Base-by-base conservation (phyloP, 2,329 filamentous ascomycete genomes). In the Verticillium alfalfae region DNA sequence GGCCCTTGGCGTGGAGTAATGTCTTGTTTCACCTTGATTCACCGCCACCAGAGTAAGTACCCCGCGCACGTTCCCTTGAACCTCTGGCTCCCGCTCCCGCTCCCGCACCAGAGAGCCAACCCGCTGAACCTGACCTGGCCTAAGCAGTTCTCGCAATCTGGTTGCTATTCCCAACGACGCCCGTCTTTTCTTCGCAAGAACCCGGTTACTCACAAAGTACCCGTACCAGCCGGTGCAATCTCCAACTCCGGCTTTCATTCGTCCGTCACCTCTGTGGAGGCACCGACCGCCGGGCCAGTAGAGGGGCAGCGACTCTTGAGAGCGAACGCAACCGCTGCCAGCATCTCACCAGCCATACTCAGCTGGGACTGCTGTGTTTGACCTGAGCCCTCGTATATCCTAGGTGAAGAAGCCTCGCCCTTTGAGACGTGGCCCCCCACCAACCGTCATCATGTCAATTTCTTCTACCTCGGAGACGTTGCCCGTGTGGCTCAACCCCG, bases 401-500 rank as follows among this genome's bases (percentile, higher is more conserved):
- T 52, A 52, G 45, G 12, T 10, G 9, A 12, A 18, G 1, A 9
- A 52, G 45, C 10, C 22, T 10, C 45, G 12, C 45, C 45, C n/a
- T 22, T 52, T 18, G n/a, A 52, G 8, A 22, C 45, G n/a, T 26
- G n/a, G 18, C 18, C 18, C 45, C 26, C 45, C 45, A 52, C 45
- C 22, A n/a, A 22, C 18, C 18, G 18, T 4, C 45, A 52, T 22
- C 45, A 52, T 52, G 45, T 22, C 45, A 52, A 26, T 18, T 3
- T 12, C 45, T 9, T 18, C 45, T 12, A 18, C 45, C 22, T 52
- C 41, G 6, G 58, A 59, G 31, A 81, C 80, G 5, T 72, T 80
- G 45, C 87, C 88, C 7, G 76, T 88, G 66, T 90, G 88, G 83
- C 82, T 90, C 67, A 86, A 88, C 67, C 81, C 87, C 57, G 78